Evolutionary conservation across 768 basidiomycete genomes (phyloP), one percentile per base, ranked within the genome.

Genomic region (Psilocybe sp.): DNA sequence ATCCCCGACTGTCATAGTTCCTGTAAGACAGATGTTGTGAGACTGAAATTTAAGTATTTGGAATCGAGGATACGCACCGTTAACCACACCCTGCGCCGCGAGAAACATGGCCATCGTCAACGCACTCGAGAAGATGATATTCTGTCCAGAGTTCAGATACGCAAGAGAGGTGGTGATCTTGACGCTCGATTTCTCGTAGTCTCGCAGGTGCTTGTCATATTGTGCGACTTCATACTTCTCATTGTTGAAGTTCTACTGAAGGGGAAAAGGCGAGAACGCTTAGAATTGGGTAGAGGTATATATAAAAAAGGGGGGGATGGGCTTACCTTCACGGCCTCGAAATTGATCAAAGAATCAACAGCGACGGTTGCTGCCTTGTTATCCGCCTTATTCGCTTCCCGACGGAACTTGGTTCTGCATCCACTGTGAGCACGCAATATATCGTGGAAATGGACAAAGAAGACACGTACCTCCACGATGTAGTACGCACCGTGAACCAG

Each of bases 1-100:
- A 61, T 99, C 97, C 7, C 97, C 97, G 18, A 99, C 81, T 4
- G 95, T 97, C 96, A 99, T 98, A 0, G 91, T 92, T 7, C 94
- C 95, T 95, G 54, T 11, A 23, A 10, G 10, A 28, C 37, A 23
- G 19, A 50, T 41, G 19, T 23, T 20, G 4, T 44, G 7, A 31
- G 28, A 15, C 7, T n/a, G 37, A 10, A 5, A 11, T 7, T 16
- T 19, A n/a, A n/a, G 4, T 33, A 16, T 6, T 32, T 16, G n/a
- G 35, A 11, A 14, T 19, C 23, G 33, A 5, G 28, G 32, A 33
- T 8, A 64, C 76, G 12, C 44, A 93, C 94, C 96, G 56, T 92
- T 88, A 23, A 95, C 70, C 3, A 99, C 87, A 0, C 96, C 97
- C 64, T 97, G 92, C 0, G 96, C 94, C 5, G 95, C 96, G 46